phyloP scores from a whole-genome alignment of 2,329 filamentous ascomycete species.

The Cercospora canescens region DNA sequence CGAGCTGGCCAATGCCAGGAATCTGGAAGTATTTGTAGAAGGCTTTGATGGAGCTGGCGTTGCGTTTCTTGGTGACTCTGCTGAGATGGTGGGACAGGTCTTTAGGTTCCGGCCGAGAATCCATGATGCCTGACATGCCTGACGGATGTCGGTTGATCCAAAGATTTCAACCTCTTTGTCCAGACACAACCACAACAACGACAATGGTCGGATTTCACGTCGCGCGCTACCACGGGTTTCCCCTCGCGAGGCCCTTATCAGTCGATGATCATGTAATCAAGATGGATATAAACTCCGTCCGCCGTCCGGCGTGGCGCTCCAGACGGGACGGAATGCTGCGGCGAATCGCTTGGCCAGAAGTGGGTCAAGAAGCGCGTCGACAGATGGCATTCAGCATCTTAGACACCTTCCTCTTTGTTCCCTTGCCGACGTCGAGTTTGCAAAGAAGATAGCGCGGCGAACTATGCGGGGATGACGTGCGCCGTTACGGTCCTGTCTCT shows the following conservation, averaged over 20 bases:
- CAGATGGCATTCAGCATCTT: conserved; percentile 4
- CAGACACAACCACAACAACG: background rate
- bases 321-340: background rate
- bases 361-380: background rate
- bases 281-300: background rate
- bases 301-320: background rate
- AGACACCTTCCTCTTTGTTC: background rate
- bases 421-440: background rate
- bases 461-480: background rate
- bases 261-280: conserved; percentile 1
- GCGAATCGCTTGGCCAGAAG: background rate
- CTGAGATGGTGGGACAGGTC: conserved; percentile 82
- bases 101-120: conserved; percentile 53
- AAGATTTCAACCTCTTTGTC: background rate
- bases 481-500: background rate
- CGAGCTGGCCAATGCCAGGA: conserved; percentile 62
- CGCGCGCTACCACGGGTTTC: background rate
- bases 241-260: conserved; percentile 1
- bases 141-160: background rate
- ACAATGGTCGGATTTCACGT: background rate
- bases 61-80: conserved; percentile 63
- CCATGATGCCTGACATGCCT: conserved; percentile 8
- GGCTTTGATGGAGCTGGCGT: conserved; percentile 68
- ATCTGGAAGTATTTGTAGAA: conserved; percentile 83
- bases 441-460: background rate